phyloP scores from a whole-genome alignment of 306 rosid genomes.

The Cucumis hystrix region DNA sequence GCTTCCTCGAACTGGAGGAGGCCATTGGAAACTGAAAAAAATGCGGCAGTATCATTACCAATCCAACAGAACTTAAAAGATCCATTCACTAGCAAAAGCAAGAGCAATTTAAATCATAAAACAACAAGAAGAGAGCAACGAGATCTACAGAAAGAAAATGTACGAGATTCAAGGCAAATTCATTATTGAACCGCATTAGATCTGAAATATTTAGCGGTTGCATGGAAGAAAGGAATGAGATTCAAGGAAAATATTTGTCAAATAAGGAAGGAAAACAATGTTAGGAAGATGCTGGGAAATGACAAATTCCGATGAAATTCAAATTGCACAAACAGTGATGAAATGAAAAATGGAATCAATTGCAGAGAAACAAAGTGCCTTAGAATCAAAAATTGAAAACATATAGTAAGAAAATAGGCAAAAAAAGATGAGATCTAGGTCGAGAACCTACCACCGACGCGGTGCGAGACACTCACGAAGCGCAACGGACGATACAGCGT shows the following conservation, averaged over 20 bases:
- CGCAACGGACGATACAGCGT: background rate
- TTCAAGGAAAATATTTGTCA: background rate
- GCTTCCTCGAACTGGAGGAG: conserved; percentile 16
- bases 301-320: background rate
- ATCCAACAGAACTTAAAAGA: background rate
- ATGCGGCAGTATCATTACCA: background rate
- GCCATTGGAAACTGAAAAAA: conserved; percentile 10
- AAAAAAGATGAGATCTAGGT: background rate
- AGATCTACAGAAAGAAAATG: background rate
- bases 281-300: background rate
- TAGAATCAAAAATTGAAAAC: background rate
- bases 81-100: background rate
- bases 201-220: background rate
- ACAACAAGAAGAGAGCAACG: background rate
- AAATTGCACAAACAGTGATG: background rate
- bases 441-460: background rate
- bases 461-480: background rate
- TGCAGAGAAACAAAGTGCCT: background rate
- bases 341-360: background rate
- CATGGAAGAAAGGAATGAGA: background rate
- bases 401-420: background rate
- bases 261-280: background rate
- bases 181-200: background rate
- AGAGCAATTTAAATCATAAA: background rate
- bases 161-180: background rate